Evolutionary conservation across 257 asterid species (phyloP).

Genomic region (Petunia axillaris): DNA sequence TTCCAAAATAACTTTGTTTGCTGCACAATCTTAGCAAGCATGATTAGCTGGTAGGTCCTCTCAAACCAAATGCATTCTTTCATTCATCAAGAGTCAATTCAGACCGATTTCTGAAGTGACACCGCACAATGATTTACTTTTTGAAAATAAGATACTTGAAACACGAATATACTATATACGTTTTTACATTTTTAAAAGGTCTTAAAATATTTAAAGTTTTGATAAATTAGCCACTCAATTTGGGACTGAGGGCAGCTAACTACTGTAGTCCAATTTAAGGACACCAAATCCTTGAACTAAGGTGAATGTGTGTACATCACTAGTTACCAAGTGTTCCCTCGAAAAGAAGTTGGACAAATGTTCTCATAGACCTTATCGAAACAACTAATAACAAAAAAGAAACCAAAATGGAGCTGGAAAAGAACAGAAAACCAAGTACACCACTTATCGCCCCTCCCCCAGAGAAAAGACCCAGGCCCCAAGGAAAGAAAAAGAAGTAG

Average conservation of each 20-base stretch:
- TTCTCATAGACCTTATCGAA: slow-evolving; percentile 6
- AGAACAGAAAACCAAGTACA: not conserved
- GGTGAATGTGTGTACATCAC: slow-evolving; percentile 2
- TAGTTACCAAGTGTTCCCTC: not conserved
- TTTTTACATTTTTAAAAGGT: not conserved
- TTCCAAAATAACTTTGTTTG: not conserved
- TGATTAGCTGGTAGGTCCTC: slow-evolving; percentile 7
- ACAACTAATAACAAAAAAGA: not conserved
- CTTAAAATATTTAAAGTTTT: not conserved
- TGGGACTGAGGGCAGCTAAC: not conserved
- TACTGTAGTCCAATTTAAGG: not conserved
- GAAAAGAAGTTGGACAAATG: not conserved
- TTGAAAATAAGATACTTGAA: slow-evolving; percentile 14
- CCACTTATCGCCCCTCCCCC: not conserved
- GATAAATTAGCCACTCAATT: not conserved
- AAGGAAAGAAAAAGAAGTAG: not conserved
- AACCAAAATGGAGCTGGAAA: not conserved
- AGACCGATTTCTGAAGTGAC: slow-evolving; percentile 5
- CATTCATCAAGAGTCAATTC: not conserved
- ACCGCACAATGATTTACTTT: not conserved
- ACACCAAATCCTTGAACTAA: not conserved
- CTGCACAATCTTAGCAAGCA: not conserved
- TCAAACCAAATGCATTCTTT: not conserved
- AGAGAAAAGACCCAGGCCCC: not conserved
- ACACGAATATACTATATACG: not conserved